Base-by-base conservation (phyloP, 225 moss, liverwort and hornwort genomes). In the Anthoceros angustus region DNA sequence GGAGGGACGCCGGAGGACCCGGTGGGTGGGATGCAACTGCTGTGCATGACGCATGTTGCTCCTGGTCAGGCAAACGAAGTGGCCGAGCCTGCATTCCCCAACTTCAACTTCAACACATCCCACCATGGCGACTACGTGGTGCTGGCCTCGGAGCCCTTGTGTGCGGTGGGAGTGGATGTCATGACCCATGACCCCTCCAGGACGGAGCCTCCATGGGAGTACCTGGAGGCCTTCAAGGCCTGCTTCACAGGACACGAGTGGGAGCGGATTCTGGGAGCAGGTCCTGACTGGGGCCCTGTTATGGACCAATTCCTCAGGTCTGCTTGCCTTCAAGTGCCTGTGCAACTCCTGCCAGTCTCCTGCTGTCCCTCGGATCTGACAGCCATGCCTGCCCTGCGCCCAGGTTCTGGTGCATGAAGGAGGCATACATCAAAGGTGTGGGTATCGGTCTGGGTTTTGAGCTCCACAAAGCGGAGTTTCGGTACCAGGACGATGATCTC, bases 401-500 rank as follows among this genome's bases (percentile, higher is more conserved):
- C 61, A 89, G 88, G 71, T 74, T 84, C 67, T 89, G 88, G 88
- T 86, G 86, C 65, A 70, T 89, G 75, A 89, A 89, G 50, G 88
- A 89, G 70, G 86, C 82, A 1, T 89, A 86, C 25, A 72, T 84
- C 38, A 89, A 89, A 66, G 88, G 83, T 38, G 63, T 84, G n/a
- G 88, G 86, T 14, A 72, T 84, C 67, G 86, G 86, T 23, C 60
- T 89, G 61, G 84, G 86, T 24, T 84, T 86, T 70, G 83, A 84
- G 38, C 72, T 89, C 69, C 72, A 68, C 16, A 80, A 72, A 55
- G 78, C 68, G 7, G 84, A 88, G 55, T 85, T 85, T 68, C 80
- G 69, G 43, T 72, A 89, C 68, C 83, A 77, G 6, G 68, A 63
- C 41, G 71, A 61, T 48, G 43, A 73, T 63, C 69, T 77, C 5